A percentile compares a stretch with the other conserved stretches of the same genome.
phyloP scores from a whole-genome alignment of 2,329 filamentous ascomycete species.

The Eutypella sp. region DNA sequence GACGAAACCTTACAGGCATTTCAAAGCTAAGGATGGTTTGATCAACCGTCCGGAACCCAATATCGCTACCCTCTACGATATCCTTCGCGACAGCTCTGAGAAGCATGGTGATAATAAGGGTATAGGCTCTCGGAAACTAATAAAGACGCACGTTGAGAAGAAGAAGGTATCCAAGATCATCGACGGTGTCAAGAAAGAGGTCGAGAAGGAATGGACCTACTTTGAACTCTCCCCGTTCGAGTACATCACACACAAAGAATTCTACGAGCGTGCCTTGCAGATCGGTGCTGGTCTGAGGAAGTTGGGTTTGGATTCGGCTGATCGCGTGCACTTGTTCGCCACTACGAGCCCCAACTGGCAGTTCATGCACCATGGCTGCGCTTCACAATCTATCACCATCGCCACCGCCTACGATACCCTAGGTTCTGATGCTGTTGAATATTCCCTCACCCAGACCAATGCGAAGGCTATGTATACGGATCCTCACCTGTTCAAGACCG shows the following conservation, averaged over 20 bases:
- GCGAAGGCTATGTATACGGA: constrained; percentile 84
- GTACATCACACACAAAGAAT: constrained; percentile 75
- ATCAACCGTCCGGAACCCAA: constrained; percentile 60
- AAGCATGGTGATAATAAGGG: constrained; percentile 59
- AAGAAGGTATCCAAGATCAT: constrained; percentile 88
- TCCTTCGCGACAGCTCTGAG: constrained; percentile 64
- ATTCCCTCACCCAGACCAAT: constrained; percentile 77
- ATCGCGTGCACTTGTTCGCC: constrained; percentile 77
- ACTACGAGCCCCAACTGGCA: constrained; percentile 85
- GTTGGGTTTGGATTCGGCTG: constrained; percentile 62
- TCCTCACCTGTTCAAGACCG: constrained; percentile 66
- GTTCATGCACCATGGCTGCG: constrained; percentile 68
- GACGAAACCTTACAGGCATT: constrained; percentile 75
- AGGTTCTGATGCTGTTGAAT: constrained; percentile 75
- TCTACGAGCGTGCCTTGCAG: constrained; percentile 63
- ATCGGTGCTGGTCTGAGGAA: constrained; percentile 70
- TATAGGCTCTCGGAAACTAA: constrained; percentile 66
- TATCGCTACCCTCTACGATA: constrained; percentile 72
- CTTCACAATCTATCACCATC: constrained; percentile 83
- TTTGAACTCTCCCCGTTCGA: constrained; percentile 77
- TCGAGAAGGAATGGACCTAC: constrained; percentile 88
- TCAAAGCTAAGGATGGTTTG: constrained; percentile 65
- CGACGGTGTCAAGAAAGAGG: constrained; percentile 71
- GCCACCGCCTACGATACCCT: constrained; percentile 95
- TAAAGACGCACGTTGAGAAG: constrained; percentile 75